Evolutionary conservation across 495 filamentous ascomycete species (phyloP).

Genomic region (Xylaria cubensis): DNA sequence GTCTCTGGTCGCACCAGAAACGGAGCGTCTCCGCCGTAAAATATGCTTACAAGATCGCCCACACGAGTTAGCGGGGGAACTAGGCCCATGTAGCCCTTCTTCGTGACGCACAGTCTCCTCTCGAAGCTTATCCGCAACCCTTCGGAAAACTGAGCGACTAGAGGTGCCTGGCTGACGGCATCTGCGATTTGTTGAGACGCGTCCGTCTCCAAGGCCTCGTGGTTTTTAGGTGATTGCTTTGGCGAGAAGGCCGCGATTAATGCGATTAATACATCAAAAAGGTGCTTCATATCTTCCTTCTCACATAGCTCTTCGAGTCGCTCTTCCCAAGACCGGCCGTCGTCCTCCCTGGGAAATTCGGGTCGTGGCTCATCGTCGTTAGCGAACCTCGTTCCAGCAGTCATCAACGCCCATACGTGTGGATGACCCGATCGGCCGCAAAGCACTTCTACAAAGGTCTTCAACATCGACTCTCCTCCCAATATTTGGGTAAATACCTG

Average conservation of each 20-base stretch:
- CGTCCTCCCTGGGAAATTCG: neutral
- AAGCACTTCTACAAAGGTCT: constrained; percentile 14
- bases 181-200: neutral
- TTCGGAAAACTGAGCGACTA: constrained; percentile 15
- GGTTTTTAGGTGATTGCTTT: neutral
- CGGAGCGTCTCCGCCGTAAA: constrained; percentile 28
- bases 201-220: neutral
- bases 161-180: neutral
- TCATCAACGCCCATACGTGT: constrained; percentile 19
- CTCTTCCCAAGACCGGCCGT: constrained; percentile 13
- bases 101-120: constrained; percentile 24
- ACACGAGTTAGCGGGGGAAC: constrained; percentile 26
- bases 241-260: constrained; percentile 7
- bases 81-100: constrained; percentile 28
- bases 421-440: constrained; percentile 24
- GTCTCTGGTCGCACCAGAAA: constrained; percentile 21
- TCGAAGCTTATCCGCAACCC: constrained; percentile 21
- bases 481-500: constrained; percentile 5
- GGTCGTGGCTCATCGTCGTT: constrained; percentile 16
- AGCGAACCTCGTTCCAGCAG: constrained; percentile 15
- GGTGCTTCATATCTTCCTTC: constrained; percentile 18
- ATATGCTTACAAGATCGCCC: constrained; percentile 26
- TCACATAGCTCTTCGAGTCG: constrained; percentile 8
- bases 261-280: neutral
- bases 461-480: constrained; percentile 18